These are phyloP conservation scores for Quercus lobata DNA, from an alignment of 331 rosid genomes.

Conservation along the genomic window DNA sequence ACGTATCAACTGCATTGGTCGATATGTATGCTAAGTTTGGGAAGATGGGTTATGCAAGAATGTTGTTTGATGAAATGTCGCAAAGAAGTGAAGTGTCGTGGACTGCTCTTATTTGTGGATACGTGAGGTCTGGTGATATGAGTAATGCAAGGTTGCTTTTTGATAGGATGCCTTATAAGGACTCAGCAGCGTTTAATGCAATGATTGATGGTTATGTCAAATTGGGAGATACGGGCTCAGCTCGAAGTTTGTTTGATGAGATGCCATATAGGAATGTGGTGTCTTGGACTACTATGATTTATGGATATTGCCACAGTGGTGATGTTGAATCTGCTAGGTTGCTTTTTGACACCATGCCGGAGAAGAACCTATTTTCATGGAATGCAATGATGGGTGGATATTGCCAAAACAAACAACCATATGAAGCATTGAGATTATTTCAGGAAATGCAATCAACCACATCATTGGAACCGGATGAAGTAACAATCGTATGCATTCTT, in stretches of 20 bases:
- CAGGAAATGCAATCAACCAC: constrained; percentile 36
- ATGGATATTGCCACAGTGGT: constrained; percentile 50
- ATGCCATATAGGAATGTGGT: constrained; percentile 50
- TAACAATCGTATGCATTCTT: constrained; percentile 66
- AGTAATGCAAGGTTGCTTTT: constrained; percentile 50
- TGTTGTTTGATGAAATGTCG: constrained; percentile 57
- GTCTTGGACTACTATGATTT: constrained; percentile 72
- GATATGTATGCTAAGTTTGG: constrained; percentile 62
- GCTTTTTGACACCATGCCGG: constrained; percentile 57
- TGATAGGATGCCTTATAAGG: constrained; percentile 44
- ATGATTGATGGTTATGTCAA: constrained; percentile 67
- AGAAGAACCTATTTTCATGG: constrained; percentile 62
- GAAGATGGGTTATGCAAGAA: constrained; percentile 36
- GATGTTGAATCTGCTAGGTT: constrained; percentile 44
- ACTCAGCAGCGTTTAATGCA: constrained; percentile 44
- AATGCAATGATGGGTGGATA: constrained; percentile 73
- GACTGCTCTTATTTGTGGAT: constrained; percentile 65
- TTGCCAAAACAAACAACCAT: constrained; percentile 48
- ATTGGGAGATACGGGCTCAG: constrained; percentile 42
- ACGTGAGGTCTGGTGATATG: constrained; percentile 55
- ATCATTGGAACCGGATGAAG: constrained; percentile 44
- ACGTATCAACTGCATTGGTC: constrained; percentile 53
- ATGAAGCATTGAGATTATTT: constrained; percentile 57
- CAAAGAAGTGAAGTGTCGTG: constrained; percentile 50
- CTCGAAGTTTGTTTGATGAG: constrained; percentile 50